Evolutionary conservation across 2,329 filamentous ascomycete genomes (phyloP).

Genomic region (Biscogniauxia marginata): DNA sequence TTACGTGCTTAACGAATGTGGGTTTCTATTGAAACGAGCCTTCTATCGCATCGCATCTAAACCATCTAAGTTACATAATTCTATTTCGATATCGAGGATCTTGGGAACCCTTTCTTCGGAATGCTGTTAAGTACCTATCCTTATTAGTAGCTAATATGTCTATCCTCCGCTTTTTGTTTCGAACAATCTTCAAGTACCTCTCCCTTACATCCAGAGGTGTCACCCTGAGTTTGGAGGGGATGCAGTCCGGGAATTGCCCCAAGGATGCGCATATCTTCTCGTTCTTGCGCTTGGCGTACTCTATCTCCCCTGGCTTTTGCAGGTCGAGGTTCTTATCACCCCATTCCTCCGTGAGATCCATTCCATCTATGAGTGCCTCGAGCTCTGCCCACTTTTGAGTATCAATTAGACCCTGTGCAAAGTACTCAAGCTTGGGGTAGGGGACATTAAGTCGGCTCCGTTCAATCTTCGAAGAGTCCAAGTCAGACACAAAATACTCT

Average conservation of each 20-base stretch:
- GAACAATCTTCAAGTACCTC: neutral
- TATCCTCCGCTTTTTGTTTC: neutral
- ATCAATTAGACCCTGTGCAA: slow-evolving; percentile 5
- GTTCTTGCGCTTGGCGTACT: slow-evolving; percentile 6
- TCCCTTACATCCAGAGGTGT: neutral
- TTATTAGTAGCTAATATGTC: neutral
- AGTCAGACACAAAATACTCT: slow-evolving; percentile 4
- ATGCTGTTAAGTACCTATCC: too few species aligned
- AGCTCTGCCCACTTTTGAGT: slow-evolving; percentile 4
- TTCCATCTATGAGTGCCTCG: slow-evolving; percentile 5
- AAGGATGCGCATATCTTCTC: neutral
- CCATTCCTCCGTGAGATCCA: slow-evolving; percentile 9
- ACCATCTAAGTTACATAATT: too few species aligned
- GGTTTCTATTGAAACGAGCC: too few species aligned
- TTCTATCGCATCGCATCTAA: too few species aligned
- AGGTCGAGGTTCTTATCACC: slow-evolving; percentile 4
- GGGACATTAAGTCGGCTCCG: slow-evolving; percentile 1
- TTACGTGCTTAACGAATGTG: too few species aligned
- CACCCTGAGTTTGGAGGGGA: neutral
- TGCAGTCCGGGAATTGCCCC: neutral
- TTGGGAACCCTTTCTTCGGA: too few species aligned
- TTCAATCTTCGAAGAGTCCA: slow-evolving; percentile 2
- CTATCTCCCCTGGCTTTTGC: slow-evolving; percentile 1
- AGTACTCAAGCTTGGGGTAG: slow-evolving; percentile 4
- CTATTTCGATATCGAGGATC: too few species aligned